Base-by-base conservation (phyloP, 2,329 filamentous ascomycete species). In the Paraconiothyrium sp. region DNA sequence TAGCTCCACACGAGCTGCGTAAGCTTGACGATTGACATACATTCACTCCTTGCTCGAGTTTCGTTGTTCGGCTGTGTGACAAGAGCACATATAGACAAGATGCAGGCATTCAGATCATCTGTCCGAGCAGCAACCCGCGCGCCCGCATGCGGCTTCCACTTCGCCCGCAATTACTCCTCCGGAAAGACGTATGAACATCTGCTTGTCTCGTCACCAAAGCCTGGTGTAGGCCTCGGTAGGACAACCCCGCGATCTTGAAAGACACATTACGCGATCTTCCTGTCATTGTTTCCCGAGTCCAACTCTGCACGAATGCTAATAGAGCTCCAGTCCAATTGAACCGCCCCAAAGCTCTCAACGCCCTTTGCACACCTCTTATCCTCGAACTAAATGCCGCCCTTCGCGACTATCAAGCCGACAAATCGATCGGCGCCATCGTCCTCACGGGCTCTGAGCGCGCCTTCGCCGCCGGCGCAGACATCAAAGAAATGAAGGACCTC, bases 401-500 rank as follows among this genome's bases (percentile, higher is more conserved):
- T 57, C 73, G 74, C 60, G 66, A 64, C 57, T 76, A 77, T 64
- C 76, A 79, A 60, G 63, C 72, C 49, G 68, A 72, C 59, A 64
- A 65, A 9, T 65, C 68, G 39, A 75, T 78, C 47, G 72, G 72
- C 57, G 76, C 77, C 58, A 73, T 79, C 43, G 77, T 99, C 61
- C 84, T 99, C 61, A 97, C 95, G 0, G 95, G 95, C 58, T 96
- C 91, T 49, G 85, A 93, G 68, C 93, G 90, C 80, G 94, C 94
- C 46, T 99, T 79, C 58, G 77, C 73, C 77, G 86, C 95, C 48
- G 95, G 95, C 55, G 95, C 95, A 63, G 95, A 99, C 80, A 99
- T 99, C 84, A 98, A 98, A 81, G 95, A 99, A 82, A 99, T 99
- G 95, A 92, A 93, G 34, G 90, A 93, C 63, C 88, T 97, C 43